phyloP scores from a whole-genome alignment of 129 eudicot species.

The Chrysanthemum seticuspe region DNA sequence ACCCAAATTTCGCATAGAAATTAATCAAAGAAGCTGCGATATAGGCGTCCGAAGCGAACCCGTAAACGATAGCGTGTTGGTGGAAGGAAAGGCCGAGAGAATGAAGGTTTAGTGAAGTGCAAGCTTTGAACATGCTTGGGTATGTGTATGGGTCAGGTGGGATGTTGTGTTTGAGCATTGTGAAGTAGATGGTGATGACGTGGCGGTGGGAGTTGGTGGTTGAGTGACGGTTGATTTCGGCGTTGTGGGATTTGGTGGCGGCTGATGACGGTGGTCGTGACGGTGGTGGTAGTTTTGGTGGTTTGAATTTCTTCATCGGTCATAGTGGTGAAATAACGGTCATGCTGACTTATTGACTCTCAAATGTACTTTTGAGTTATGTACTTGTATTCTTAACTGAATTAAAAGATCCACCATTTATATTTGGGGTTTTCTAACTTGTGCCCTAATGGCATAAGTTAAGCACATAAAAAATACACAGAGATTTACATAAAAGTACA shows the following conservation, averaged over 20 bases:
- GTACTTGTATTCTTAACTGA: too few species aligned
- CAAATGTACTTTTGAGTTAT: background rate
- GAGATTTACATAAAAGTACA: too few species aligned
- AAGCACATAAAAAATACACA: too few species aligned
- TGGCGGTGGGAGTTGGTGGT: conserved; percentile 51
- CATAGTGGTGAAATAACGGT: background rate
- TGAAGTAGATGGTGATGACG: conserved; percentile 56
- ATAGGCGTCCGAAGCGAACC: conserved; percentile 71
- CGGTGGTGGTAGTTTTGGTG: conserved; percentile 23
- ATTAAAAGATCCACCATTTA: too few species aligned
- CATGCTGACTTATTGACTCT: background rate
- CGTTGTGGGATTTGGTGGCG: conserved; percentile 51
- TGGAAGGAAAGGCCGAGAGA: conserved; percentile 65
- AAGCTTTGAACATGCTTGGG: conserved; percentile 89
- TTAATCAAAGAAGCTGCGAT: conserved; percentile 61
- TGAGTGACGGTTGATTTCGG: conserved; percentile 65
- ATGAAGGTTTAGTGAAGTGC: conserved; percentile 52
- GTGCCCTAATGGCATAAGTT: too few species aligned
- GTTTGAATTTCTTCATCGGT: conserved; percentile 45
- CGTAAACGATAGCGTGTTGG: conserved; percentile 53
- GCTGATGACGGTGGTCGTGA: conserved; percentile 31
- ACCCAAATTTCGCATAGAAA: conserved; percentile 57
- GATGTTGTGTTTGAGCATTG: conserved; percentile 54
- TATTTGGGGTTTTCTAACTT: too few species aligned
- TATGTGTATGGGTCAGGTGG: conserved; percentile 78